A percentile compares a stretch with the other conserved stretches of the same genome.
Evolutionary conservation across 139 green algal genomes (phyloP).

Genomic region (Deuterostichococcus epilithicus): DNA sequence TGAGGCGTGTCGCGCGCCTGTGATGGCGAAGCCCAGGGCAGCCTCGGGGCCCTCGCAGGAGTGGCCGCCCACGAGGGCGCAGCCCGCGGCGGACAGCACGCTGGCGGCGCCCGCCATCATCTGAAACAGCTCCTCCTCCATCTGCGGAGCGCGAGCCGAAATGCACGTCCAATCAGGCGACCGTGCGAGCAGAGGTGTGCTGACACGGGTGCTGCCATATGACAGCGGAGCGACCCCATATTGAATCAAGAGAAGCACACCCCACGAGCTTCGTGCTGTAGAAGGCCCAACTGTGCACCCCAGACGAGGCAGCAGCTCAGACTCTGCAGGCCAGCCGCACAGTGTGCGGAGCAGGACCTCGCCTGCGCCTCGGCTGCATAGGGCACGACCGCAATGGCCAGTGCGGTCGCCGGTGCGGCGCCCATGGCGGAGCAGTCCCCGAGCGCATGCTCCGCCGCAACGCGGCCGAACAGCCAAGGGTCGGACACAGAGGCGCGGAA

Average conservation of each 20-base stretch:
- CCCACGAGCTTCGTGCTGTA: too few species aligned
- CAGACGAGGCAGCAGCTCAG: too few species aligned
- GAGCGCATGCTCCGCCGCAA: slow-evolving; percentile 78
- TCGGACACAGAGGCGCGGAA: slow-evolving; percentile 76
- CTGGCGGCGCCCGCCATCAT: slow-evolving; percentile 66
- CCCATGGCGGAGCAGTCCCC: slow-evolving; percentile 85
- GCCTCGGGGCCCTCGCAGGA: slow-evolving; percentile 72
- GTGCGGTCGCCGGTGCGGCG: slow-evolving; percentile 57
- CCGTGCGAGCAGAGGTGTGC: too few species aligned
- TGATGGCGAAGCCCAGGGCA: slow-evolving; percentile 36
- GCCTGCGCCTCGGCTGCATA: slow-evolving; percentile 26
- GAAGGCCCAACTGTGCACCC: too few species aligned
- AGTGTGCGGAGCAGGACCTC: too few species aligned
- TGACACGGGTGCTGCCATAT: too few species aligned
- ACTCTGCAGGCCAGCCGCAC: too few species aligned
- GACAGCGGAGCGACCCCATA: too few species aligned
- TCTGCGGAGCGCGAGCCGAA: too few species aligned
- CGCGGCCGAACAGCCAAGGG: slow-evolving; percentile 76
- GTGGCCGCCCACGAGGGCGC: slow-evolving; percentile 81
- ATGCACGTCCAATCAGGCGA: too few species aligned
- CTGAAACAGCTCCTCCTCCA: slow-evolving; percentile 76
- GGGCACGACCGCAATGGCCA: slow-evolving; percentile 75
- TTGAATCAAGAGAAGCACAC: too few species aligned
- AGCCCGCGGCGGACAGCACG: slow-evolving; percentile 57
- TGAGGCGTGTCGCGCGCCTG: slow-evolving; percentile 10